Conservation (phyloP, 164 flowering plant species). For the Liquidambar formosana region DNA sequence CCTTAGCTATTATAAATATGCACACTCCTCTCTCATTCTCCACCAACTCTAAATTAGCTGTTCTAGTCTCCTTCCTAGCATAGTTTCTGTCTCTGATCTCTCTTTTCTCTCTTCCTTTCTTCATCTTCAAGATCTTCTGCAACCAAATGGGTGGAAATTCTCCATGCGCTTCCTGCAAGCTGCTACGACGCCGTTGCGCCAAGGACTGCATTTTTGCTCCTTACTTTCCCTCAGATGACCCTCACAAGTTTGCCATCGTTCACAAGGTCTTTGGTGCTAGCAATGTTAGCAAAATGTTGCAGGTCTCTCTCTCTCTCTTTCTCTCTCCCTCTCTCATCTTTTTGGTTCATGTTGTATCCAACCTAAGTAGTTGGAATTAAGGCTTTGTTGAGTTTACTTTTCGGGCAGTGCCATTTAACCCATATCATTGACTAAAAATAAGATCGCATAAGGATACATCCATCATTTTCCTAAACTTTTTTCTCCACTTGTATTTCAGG, state of each 20-base stretch:
- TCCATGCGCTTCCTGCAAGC: conserved; percentile 51
- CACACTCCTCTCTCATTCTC: conserved; percentile 11
- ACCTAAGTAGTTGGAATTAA: no score
- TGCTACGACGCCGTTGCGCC: conserved; percentile 45
- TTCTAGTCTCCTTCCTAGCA: not conserved
- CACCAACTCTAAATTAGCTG: not conserved
- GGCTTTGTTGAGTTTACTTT: no score
- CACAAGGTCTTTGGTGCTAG: conserved; percentile 57
- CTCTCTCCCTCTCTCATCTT: not conserved
- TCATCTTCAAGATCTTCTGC: not conserved
- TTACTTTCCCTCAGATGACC: conserved; percentile 47
- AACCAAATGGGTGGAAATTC: conserved; percentile 33
- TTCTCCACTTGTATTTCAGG: conserved; percentile 27
- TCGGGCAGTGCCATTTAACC: no score
- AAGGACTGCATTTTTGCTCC: conserved; percentile 50
- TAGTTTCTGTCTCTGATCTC: no score
- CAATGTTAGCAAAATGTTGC: conserved; percentile 50
- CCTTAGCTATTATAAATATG: conserved; percentile 21
- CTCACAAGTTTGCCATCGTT: conserved; percentile 48
- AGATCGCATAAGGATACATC: no score
- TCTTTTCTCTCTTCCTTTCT: not conserved
- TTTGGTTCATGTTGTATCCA: no score
- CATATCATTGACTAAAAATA: no score
- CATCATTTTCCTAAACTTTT: no score
- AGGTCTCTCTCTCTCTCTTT: conserved; percentile 24